A percentile compares a stretch with the other conserved stretches of the same genome.
Evolutionary conservation across 2,329 filamentous ascomycete genomes (phyloP).

Genomic region (Phialophora tarda): DNA sequence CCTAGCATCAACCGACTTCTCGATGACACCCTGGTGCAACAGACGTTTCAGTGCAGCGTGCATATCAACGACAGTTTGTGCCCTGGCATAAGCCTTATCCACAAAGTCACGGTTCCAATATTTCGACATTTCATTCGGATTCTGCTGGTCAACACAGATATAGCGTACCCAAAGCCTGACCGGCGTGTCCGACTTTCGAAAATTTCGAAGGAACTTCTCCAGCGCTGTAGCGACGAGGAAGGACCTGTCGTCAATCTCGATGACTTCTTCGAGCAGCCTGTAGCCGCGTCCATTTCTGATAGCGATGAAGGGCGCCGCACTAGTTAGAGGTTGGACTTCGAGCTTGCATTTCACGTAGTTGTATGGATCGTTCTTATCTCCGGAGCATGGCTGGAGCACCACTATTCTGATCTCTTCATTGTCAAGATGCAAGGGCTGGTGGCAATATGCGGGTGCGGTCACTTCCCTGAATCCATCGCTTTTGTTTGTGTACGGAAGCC

Average conservation of each 20-base stretch:
- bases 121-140: conserved; percentile 14
- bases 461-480: background rate
- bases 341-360: conserved; percentile 5
- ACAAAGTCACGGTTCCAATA: conserved; percentile 16
- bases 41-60: conserved; percentile 2
- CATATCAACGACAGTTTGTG: conserved; percentile 15
- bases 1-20: conserved; percentile 12
- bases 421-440: background rate
- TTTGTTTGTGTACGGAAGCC: background rate
- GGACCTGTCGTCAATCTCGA: conserved; percentile 8
- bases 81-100: conserved; percentile 6
- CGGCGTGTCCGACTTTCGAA: background rate
- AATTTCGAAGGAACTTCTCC: conserved; percentile 8
- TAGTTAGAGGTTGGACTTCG: conserved; percentile 3
- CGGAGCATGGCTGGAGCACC: background rate
- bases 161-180: conserved; percentile 20
- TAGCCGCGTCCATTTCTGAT: conserved; percentile 14
- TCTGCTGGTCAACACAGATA: conserved; percentile 12
- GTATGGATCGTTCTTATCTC: conserved; percentile 8
- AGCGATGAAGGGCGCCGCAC: conserved; percentile 16
- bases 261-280: conserved; percentile 11
- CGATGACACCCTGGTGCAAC: conserved; percentile 2
- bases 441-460: conserved; percentile 1
- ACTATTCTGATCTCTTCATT: background rate
- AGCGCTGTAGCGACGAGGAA: conserved; percentile 7